These are phyloP conservation scores for Penicillium antarcticum DNA, from an alignment of 495 filamentous ascomycete genomes.

Conservation along the genomic window DNA sequence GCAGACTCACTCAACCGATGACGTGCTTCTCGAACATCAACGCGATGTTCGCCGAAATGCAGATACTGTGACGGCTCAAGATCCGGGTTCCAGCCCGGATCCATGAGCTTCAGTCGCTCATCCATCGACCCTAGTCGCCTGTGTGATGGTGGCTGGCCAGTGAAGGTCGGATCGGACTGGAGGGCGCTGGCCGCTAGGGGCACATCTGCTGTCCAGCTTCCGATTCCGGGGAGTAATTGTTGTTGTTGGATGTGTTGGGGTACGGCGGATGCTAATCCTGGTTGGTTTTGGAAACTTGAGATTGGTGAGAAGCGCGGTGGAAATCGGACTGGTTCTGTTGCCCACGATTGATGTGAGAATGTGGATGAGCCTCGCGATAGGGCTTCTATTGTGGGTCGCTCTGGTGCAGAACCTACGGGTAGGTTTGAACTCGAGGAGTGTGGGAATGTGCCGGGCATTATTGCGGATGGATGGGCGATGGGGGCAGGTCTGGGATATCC, in stretches of 20 bases:
- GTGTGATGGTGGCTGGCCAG: background rate
- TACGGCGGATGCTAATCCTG: conserved; percentile 1
- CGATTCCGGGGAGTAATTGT: conserved; percentile 17
- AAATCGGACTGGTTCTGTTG: conserved; percentile 33
- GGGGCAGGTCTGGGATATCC: background rate
- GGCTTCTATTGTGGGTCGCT: conserved; percentile 23
- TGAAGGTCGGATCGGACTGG: conserved; percentile 24
- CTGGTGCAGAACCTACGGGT: conserved; percentile 20
- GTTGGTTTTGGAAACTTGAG: conserved; percentile 10
- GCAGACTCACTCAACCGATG: conserved; percentile 19
- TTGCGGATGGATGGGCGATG: conserved; percentile 35
- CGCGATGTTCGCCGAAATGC: conserved; percentile 27
- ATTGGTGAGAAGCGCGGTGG: conserved; percentile 29
- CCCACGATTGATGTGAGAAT: conserved; percentile 39
- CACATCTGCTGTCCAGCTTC: conserved; percentile 20
- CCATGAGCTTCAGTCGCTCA: conserved; percentile 12
- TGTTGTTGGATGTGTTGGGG: conserved; percentile 13
- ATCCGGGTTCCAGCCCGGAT: conserved; percentile 17
- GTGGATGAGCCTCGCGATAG: conserved; percentile 34
- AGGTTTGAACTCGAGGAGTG: conserved; percentile 16
- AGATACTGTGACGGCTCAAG: conserved; percentile 15
- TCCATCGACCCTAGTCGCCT: conserved; percentile 21
- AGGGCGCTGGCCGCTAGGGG: conserved; percentile 11
- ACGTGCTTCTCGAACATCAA: conserved; percentile 32
- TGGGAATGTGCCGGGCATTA: conserved; percentile 37